Evolutionary conservation across 2,329 filamentous ascomycete species (phyloP), one percentile per base, ranked within the genome.

Genomic region (Graphilbum fragrans): DNA sequence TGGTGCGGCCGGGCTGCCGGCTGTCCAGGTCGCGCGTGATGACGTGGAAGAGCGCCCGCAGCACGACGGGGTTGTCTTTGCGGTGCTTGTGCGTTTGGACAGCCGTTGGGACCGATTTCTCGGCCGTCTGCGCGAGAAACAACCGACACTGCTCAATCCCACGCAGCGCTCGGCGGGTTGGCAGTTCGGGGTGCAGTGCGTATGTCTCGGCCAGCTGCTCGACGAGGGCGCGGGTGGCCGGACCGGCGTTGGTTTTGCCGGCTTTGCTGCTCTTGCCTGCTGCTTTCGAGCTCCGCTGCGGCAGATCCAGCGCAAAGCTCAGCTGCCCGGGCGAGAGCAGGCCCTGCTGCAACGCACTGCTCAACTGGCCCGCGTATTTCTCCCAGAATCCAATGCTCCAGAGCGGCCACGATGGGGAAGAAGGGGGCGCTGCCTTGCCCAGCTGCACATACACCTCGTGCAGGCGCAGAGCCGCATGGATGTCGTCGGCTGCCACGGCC

Each of bases 11-110:
- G 18, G 53, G 54, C 22, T 46, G 41, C 31, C 55, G 56, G n/a
- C 52, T 45, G 19, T 44, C 52, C 37, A 66, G 49, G 39, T 62
- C 58, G 43, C 53, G 57, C 7, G 61, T 61, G 17, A 62, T 48
- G 18, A 58, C 50, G 35, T 53, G 52, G 42, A 58, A 56, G 5
- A 63, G 47, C 31, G 53, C 54, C 37, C 50, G 51, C 36, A 61
- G 38, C 19, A 14, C 25, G 8, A 29, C 25, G 25, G 25, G n/a
- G n/a, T n/a, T 16, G 23, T 10, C 12, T 17, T 2, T 7, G 20
- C 8, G 16, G 12, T 29, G 14, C n/a, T 12, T 29, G 16, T n/a
- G n/a, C n/a, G n/a, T n/a, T n/a, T n/a, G n/a, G n/a, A n/a, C n/a
- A n/a, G n/a, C n/a, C n/a, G n/a, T n/a, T n/a, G n/a, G n/a, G n/a